These are phyloP conservation scores for Cymbopogon flexuosus DNA, from an alignment of 202 grass and related monocot species.

Conservation along the genomic window DNA sequence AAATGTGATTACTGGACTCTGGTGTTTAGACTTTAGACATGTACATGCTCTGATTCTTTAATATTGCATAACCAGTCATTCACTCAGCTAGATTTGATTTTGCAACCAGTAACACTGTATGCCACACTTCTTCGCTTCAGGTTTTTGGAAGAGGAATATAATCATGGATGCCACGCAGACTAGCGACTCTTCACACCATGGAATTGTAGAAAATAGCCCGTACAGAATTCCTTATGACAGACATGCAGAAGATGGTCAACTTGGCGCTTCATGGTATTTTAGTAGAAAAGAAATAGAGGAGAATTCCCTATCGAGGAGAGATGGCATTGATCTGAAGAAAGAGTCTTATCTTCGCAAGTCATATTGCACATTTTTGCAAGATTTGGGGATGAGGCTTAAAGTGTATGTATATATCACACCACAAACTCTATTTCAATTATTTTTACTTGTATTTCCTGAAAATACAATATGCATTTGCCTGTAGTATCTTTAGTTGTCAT, in stretches of 20 bases:
- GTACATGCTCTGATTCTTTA: background rate
- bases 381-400: constrained; percentile 94
- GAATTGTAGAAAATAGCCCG: constrained; percentile 64
- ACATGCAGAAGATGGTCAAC: constrained; percentile 41
- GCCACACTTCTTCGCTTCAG: constrained; percentile 11
- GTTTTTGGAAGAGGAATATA: constrained; percentile 19
- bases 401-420: constrained; percentile 54
- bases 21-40: background rate
- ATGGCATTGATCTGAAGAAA: constrained; percentile 91
- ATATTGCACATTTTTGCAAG: constrained; percentile 92
- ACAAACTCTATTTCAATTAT: background rate
- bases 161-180: constrained; percentile 43
- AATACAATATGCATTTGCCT: background rate
- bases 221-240: constrained; percentile 58
- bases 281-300: constrained; percentile 93
- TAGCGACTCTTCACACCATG: constrained; percentile 47
- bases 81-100: background rate
- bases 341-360: constrained; percentile 91
- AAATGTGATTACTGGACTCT: background rate
- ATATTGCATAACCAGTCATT: background rate
- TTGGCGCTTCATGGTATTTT: constrained; percentile 86
- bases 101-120: constrained; percentile 18
- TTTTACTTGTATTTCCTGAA: background rate
- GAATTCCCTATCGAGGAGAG: constrained; percentile 67
- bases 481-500: background rate